Percentiles rank a stretch among this genome's conserved stretches.
Conservation (phyloP, 2,329 filamentous ascomycete species). For the Raffaelea ambrosiae region DNA sequence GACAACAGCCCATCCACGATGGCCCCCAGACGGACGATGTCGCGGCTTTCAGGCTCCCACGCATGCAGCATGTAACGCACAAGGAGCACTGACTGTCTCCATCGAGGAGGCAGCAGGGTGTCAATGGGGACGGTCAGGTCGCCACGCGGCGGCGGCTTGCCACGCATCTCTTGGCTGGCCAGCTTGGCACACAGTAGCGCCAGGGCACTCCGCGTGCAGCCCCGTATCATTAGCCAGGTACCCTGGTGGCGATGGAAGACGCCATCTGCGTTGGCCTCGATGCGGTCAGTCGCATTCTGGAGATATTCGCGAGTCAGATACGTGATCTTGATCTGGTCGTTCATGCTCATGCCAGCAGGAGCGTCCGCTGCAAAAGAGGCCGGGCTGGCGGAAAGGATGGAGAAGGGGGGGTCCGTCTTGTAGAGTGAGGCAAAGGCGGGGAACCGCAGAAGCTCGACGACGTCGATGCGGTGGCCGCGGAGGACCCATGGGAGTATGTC, state of each 20-base stretch:
- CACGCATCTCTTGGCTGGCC: background rate
- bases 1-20: background rate
- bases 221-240: slow-evolving; percentile 6
- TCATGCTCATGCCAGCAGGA: no score
- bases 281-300: slow-evolving; percentile 4
- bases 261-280: slow-evolving; percentile 6
- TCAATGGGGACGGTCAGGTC: background rate
- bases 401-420: background rate
- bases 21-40: background rate
- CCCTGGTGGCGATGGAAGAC: slow-evolving; percentile 10
- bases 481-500: slow-evolving; percentile 6
- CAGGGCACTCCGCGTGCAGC: slow-evolving; percentile 5
- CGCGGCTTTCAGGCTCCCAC: background rate
- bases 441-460: slow-evolving; percentile 4
- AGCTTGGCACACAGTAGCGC: background rate
- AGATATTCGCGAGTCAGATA: slow-evolving; percentile 3
- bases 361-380: no score
- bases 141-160: background rate
- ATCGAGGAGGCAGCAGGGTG: background rate
- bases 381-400: background rate
- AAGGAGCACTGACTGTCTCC: background rate
- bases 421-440: slow-evolving; percentile 1
- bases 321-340: no score
- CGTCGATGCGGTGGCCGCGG: slow-evolving; percentile 7
- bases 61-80: background rate